Percentiles rank a stretch among this genome's conserved stretches.
These are phyloP conservation scores for Recurvomyces mirabilis DNA, from an alignment of 495 filamentous ascomycete species.

Conservation along the genomic window DNA sequence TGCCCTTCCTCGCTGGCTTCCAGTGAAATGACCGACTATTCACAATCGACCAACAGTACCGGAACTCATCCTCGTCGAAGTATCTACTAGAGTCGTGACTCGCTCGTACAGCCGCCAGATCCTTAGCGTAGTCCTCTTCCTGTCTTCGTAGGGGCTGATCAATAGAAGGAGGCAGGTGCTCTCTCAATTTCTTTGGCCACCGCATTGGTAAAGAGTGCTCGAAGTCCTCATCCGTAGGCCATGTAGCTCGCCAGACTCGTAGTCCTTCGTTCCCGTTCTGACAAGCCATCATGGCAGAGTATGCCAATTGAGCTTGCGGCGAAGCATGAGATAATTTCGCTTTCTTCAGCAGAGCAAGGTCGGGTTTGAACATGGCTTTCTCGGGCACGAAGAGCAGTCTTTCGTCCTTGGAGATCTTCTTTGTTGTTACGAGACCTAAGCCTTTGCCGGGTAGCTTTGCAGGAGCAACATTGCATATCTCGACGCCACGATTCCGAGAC, in stretches of 20 bases:
- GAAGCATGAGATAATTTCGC: background rate
- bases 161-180: constrained; percentile 35
- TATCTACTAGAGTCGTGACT: background rate
- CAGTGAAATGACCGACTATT: constrained; percentile 74
- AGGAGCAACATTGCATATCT: constrained; percentile 48
- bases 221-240: constrained; percentile 52
- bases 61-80: constrained; percentile 36
- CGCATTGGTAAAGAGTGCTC: constrained; percentile 53
- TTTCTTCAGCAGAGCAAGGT: constrained; percentile 31
- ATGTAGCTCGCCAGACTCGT: constrained; percentile 54
- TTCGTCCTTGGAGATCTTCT: constrained; percentile 46
- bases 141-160: constrained; percentile 10
- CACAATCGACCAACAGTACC: constrained; percentile 67
- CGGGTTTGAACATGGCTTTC: constrained; percentile 47
- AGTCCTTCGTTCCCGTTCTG: constrained; percentile 44
- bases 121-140: constrained; percentile 6
- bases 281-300: constrained; percentile 38
- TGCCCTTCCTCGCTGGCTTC: constrained; percentile 23
- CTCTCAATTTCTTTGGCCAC: constrained; percentile 45
- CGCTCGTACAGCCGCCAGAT: constrained; percentile 5
- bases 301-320: constrained; percentile 27
- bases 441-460: constrained; percentile 53
- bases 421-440: constrained; percentile 61
- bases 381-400: constrained; percentile 53
- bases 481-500: constrained; percentile 14